Conservation (phyloP, 371 early-diverging fungal species). For the Mortierella polycephala region DNA sequence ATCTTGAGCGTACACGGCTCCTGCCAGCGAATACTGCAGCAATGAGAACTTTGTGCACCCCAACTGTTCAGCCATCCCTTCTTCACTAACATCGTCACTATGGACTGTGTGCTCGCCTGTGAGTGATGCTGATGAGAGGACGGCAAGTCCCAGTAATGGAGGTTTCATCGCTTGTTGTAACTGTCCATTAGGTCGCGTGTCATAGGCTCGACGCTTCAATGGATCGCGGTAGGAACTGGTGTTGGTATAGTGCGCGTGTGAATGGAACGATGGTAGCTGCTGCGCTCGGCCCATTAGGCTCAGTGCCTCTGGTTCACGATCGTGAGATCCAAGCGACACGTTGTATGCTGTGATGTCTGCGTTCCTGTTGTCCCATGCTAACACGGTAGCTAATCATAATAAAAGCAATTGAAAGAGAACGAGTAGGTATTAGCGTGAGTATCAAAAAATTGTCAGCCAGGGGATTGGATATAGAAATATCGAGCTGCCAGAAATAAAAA, state of each 20-base stretch:
- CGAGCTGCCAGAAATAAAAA: not conserved
- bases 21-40: constrained; percentile 37
- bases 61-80: not conserved
- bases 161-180: constrained; percentile 29
- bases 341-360: constrained; percentile 40
- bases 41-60: constrained; percentile 24
- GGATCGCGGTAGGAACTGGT: constrained; percentile 30
- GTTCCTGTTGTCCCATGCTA: constrained; percentile 35
- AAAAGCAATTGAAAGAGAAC: not conserved
- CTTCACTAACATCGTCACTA: not conserved
- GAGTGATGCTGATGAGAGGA: constrained; percentile 10
- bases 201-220: constrained; percentile 5
- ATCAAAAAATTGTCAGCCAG: not conserved
- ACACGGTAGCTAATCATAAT: constrained; percentile 21
- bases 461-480: not conserved
- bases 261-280: constrained; percentile 36
- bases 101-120: not conserved
- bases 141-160: constrained; percentile 28
- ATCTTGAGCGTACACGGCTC: constrained; percentile 47
- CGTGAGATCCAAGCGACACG: constrained; percentile 19
- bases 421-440: not conserved
- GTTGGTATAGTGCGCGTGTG: constrained; percentile 43
- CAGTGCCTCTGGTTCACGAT: constrained; percentile 1
- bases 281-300: constrained; percentile 29
- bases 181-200: not conserved